Conservation (phyloP, 148 eudicot species). For the Vaccinium macrocarpon region DNA sequence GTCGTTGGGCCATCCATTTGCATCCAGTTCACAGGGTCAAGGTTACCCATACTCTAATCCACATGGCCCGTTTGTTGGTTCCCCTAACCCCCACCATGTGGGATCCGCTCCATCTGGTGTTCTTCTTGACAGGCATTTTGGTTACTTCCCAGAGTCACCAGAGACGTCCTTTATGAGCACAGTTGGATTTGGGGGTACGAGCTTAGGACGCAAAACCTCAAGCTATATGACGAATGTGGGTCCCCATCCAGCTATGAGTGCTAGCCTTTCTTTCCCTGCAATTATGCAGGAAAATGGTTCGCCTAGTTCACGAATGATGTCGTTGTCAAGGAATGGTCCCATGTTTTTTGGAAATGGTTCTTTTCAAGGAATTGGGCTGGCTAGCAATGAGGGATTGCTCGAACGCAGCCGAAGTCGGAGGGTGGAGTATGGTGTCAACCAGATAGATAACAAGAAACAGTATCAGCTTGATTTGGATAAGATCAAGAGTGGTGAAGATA, state of each 20-base stretch:
- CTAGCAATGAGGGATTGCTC: conserved; percentile 33
- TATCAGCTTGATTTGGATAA: conserved; percentile 60
- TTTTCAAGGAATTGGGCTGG: conserved; percentile 36
- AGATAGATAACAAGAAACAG: conserved; percentile 45
- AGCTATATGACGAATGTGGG: conserved; percentile 33
- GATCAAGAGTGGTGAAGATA: conserved; percentile 48
- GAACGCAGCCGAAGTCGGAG: conserved; percentile 47
- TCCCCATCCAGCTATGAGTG: conserved; percentile 28
- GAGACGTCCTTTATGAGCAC: conserved; percentile 35
- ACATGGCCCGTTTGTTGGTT: conserved; percentile 34
- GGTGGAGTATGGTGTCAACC: conserved; percentile 38
- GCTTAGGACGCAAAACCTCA: conserved; percentile 28
- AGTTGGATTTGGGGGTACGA: conserved; percentile 26
- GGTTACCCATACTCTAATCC: conserved; percentile 31
- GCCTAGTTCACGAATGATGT: conserved; percentile 47
- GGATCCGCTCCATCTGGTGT: conserved; percentile 58
- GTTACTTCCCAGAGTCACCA: conserved; percentile 43
- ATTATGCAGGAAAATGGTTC: conserved; percentile 40
- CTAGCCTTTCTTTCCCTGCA: conserved; percentile 35
- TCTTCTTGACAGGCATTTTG: conserved; percentile 40
- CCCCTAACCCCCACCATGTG: conserved; percentile 36
- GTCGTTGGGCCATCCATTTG: conserved; percentile 28
- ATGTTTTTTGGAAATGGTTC: conserved; percentile 40
- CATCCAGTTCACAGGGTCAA: conserved; percentile 26
- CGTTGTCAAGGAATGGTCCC: conserved; percentile 41